phyloP scores from a whole-genome alignment of 2,329 filamentous ascomycete species.

The Parascedosporium putredinis region DNA sequence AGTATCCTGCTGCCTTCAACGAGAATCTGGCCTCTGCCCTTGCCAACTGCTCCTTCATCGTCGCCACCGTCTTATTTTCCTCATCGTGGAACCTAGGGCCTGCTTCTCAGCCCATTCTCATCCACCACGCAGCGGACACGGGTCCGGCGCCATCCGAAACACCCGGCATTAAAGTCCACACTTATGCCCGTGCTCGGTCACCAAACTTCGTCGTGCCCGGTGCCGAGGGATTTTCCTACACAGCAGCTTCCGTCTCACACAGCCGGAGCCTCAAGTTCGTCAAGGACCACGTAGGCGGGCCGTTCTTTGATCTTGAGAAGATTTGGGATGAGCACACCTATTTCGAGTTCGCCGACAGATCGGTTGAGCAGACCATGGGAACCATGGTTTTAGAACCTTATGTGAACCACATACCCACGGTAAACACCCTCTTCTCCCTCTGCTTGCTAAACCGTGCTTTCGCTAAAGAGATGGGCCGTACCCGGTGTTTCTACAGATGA shows the following conservation, averaged over 20 bases:
- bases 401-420: conserved; percentile 66
- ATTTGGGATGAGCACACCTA: conserved; percentile 73
- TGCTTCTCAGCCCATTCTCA: not conserved
- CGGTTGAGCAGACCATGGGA: conserved; percentile 64
- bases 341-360: conserved; percentile 59
- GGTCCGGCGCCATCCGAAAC: not conserved
- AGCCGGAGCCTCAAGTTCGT: conserved; percentile 56
- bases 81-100: conserved; percentile 14
- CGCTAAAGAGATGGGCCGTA: not conserved
- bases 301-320: conserved; percentile 62
- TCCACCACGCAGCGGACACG: not conserved
- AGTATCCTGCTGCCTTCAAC: conserved; percentile 4
- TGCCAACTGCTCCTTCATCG: conserved; percentile 11
- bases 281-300: conserved; percentile 51
- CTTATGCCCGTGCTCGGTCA: not conserved
- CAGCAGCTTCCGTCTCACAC: conserved; percentile 50
- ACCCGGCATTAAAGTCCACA: not conserved
- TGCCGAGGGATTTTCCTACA: conserved; percentile 34
- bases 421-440: conserved; percentile 19
- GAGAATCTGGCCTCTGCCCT: not conserved
- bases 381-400: conserved; percentile 74
- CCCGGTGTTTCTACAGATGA: conserved; percentile 28
- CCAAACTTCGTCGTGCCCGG: conserved; percentile 4
- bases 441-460: not conserved
- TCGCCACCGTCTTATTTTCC: conserved; percentile 16